phyloP scores from a whole-genome alignment of 768 basidiomycete species.

The Boletus tomentosulus region DNA sequence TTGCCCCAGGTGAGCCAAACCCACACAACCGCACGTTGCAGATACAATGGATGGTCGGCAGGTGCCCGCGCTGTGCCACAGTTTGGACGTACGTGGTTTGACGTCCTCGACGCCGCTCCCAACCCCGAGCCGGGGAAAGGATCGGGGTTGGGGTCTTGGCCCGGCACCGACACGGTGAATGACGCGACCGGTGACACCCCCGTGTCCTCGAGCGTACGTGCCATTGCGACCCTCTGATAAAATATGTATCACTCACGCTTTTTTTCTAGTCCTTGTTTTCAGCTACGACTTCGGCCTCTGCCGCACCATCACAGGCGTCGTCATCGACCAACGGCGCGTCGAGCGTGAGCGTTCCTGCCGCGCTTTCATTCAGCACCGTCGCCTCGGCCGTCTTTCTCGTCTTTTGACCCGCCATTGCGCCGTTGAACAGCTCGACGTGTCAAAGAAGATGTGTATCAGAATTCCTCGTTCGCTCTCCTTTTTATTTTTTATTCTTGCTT shows the following conservation, averaged over 20 bases:
- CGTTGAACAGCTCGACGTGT: neutral
- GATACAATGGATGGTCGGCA: neutral
- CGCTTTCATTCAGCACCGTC: neutral
- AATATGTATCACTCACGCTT: neutral
- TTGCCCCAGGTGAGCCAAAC: neutral
- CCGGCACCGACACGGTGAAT: neutral
- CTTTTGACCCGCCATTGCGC: neutral
- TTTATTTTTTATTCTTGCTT: neutral
- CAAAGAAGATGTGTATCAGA: neutral
- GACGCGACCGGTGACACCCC: neutral
- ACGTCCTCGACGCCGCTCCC: neutral
- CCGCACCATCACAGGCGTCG: neutral
- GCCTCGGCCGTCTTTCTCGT: neutral
- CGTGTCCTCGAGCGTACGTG: neutral
- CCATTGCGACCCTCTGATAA: no score
- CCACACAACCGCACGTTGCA: neutral
- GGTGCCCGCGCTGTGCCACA: neutral
- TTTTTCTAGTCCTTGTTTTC: neutral
- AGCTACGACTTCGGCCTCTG: neutral
- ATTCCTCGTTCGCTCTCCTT: neutral
- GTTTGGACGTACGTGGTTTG: neutral
- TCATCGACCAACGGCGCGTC: constrained; percentile 12
- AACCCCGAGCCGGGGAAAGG: neutral
- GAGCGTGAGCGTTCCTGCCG: constrained; percentile 3
- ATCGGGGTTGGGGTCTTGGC: neutral